A percentile compares a stretch with the other conserved stretches of the same genome.
These are phyloP conservation scores for Vicia faba DNA, from an alignment of 306 rosid genomes.

Conservation along the genomic window DNA sequence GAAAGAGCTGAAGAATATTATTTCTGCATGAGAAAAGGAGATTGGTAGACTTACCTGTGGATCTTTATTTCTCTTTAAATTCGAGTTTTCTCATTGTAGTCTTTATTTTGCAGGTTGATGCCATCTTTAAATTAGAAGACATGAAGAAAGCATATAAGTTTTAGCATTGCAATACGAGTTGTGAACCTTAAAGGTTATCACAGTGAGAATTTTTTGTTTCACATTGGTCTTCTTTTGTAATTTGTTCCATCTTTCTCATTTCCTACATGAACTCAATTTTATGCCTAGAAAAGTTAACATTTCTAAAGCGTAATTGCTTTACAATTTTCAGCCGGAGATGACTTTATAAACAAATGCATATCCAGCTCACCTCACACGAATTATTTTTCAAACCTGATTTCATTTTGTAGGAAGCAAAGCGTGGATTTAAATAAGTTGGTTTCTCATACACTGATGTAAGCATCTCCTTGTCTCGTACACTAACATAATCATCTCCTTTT, in stretches of 20 bases:
- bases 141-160: too few relatives aligned
- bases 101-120: too few relatives aligned
- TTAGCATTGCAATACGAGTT: constrained; percentile 85
- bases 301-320: constrained; percentile 28
- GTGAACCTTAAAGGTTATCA: constrained; percentile 92
- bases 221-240: background rate
- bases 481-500: too few relatives aligned
- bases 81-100: too few relatives aligned
- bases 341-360: constrained; percentile 78
- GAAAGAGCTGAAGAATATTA: constrained; percentile 63
- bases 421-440: constrained; percentile 64
- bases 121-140: too few relatives aligned
- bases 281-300: constrained; percentile 15
- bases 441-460: constrained; percentile 63
- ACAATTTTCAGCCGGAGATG: constrained; percentile 90
- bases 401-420: constrained; percentile 81
- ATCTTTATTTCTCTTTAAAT: constrained; percentile 32
- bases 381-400: constrained; percentile 73
- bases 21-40: constrained; percentile 69
- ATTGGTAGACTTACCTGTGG: constrained; percentile 64
- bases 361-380: constrained; percentile 68
- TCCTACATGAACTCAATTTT: constrained; percentile 25
- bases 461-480: too few relatives aligned
- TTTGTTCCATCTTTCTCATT: constrained; percentile 7
- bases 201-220: constrained; percentile 62